These are phyloP conservation scores for Testicularia cyperi DNA, from an alignment of 1,284 basidiomycete genomes.

Conservation along the genomic window DNA sequence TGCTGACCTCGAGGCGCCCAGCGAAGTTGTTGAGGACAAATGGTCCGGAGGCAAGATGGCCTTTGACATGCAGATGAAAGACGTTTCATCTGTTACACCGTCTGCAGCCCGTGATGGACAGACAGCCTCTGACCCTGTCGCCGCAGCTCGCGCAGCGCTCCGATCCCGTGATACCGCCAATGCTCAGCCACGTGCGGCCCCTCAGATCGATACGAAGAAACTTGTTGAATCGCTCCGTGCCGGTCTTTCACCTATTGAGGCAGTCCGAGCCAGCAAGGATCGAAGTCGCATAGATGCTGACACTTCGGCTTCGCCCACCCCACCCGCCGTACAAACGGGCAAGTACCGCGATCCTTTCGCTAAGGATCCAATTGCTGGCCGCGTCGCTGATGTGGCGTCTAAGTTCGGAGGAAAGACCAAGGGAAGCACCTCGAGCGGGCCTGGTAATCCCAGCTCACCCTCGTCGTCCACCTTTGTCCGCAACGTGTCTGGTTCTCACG, in stretches of 20 bases:
- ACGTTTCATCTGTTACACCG: constrained; percentile 1
- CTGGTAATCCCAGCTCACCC: too few species aligned
- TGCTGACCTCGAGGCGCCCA: too few species aligned
- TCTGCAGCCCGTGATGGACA: too few species aligned
- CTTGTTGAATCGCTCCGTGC: constrained; percentile 31
- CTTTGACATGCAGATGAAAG: constrained; percentile 4
- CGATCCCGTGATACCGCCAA: constrained; percentile 6
- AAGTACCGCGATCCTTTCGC: constrained; percentile 38
- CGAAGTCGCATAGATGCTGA: not conserved
- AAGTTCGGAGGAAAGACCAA: constrained; percentile 33
- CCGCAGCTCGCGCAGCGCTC: constrained; percentile 20
- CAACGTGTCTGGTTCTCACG: not conserved
- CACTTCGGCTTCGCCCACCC: not conserved
- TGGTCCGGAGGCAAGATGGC: not conserved
- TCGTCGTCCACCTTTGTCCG: too few species aligned
- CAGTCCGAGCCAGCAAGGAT: constrained; percentile 26
- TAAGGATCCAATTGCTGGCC: constrained; percentile 40
- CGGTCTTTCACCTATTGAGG: constrained; percentile 19
- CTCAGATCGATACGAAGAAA: constrained; percentile 31
- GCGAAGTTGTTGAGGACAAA: not conserved
- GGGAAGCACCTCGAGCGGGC: too few species aligned
- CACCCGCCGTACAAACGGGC: not conserved
- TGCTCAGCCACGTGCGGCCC: not conserved
- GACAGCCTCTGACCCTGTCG: constrained; percentile 23
- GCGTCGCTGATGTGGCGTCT: constrained; percentile 43